Evolutionary conservation across 208 protist species (phyloP), one percentile per base, ranked within the genome.

Genomic region (Kentomonas sorsogonicus): DNA sequence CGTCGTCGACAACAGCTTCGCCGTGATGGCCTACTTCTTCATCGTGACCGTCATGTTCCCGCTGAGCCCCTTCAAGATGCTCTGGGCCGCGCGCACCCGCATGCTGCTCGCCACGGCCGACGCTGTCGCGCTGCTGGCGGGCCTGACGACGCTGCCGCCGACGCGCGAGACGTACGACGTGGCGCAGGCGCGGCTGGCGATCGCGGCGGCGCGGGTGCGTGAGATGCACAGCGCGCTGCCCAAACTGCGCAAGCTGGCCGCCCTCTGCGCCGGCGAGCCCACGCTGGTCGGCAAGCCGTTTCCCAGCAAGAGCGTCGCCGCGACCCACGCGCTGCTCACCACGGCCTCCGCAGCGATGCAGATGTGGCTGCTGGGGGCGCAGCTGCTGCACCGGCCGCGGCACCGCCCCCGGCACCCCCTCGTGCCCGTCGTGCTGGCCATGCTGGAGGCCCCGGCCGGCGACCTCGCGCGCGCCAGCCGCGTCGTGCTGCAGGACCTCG

Each of bases 401-500:
- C 34, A 61, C 1, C 40, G 31, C 36, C 55, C 60, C 26, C 64
- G 72, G 13, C 55, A 66, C 10, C 38, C 69, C 20, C 40, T 84
- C 15, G 39, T 80, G 25, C 58, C 33, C 10, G 70, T 75, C 45
- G 69, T 83, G 20, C 63, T 72, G 56, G 71, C 77, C 39, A 65
- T 86, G 10, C 66, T 78, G 7, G 69, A 63, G 2, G 71, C 76
- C 0, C 79, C 79, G 27, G 27, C 79, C 22, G 48, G 69, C 0
- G 76, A 83, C 34, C 69, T 65, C n/a, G 70, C 61, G 10, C 63
- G 57, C 9, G 62, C 73, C 36, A 79, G 81, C 18, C 53, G 72
- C 26, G 34, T 43, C 26, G 79, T 82, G 43, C 53, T 86, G n/a
- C 83, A 90, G 69, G 69, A 72, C 44, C 62, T 90, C 51, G 83